Base-by-base conservation (phyloP, 2,329 filamentous ascomycete species). In the Aspergillus terreus region DNA sequence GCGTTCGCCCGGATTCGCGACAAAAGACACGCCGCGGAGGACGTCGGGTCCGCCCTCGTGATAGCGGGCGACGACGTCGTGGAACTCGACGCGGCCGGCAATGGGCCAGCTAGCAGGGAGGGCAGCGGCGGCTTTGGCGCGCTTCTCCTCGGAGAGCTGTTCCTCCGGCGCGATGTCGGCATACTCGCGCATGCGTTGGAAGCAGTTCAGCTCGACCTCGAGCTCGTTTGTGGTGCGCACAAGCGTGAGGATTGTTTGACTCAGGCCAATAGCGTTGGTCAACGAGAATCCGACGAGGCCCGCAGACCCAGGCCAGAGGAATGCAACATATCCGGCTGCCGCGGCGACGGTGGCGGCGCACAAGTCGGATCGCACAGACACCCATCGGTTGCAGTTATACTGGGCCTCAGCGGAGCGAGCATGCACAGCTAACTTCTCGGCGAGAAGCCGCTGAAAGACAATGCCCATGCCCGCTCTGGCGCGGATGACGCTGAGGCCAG, bases 371-470 rank as follows among this genome's bases (percentile, higher is more conserved):
- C 81, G 76, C 36, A 82, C 72, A 1, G 76, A 73, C 2, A 83
- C 77, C 81, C 81, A 83, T 6, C 81, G 76, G 59, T 83, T 83
- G 53, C 76, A 77, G 62, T 82, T 82, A 55, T 74, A 81, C 44
- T 75, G 76, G 1, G 79, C 69, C 59, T 82, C 78, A 0, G 72
- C 67, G 0, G 78, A 70, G 5, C 74, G 72, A 10, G 76, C 73
- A 64, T 75, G 79, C 0, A 73, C 62, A 1, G 76, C 71, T 30
- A 83, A 54, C 57, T 78, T 78, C 25, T 77, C 69, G 1, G 80
- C 79, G n/a, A 83, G 63, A 32, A 78, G 71, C 23, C 73, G 63
- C 10, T 73, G 68, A 49, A 82, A 83, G 1, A 70, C 71, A 23
- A 72, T 63, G 9, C 75, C 66, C 73, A 82, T 79, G 33, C 74